Evolutionary conservation across 2,329 filamentous ascomycete species (phyloP), one percentile per base, ranked within the genome.

Genomic region (Rhynchosporium secalis): DNA sequence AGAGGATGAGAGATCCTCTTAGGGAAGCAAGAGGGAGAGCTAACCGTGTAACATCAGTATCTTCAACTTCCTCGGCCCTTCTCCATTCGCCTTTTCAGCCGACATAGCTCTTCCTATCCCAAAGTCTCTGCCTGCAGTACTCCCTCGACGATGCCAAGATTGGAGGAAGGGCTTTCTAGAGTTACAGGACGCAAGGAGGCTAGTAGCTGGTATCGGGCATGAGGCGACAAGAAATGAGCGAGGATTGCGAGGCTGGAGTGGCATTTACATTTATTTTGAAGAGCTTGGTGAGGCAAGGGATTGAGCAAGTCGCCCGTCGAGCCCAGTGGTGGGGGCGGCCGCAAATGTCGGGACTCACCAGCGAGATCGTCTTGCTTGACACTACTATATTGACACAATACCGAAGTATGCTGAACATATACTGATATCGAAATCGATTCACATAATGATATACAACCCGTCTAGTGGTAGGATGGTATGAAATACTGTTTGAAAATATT

Each of bases 41-140:
- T 60, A 74, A 86, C 85, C 90, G 71, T 93, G 90, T 33, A 93
- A 81, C 88, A 92, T 91, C 49, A 93, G 80, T 66, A 93, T 87
- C 75, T 87, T 91, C 62, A 87, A 62, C 56, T 73, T 72, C 46
- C 67, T 60, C 29, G 57, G 62, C 28, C 41, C 57, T 20, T 15
- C 48, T 29, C 62, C 64, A 58, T 63, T 68, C 26, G 58, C 15
- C 9, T 61, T 48, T 6, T 61, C 48, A 28, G 46, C 48, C 40
- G 61, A 55, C 64, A 66, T 66, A 4, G 41, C 15, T 49, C 10
- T 10, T 43, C 33, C 10, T 49, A 28, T 36, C 20, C 26, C n/a
- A 38, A 6, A 48, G 20, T n/a, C 31, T 41, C 4, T 49, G 31
- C 6, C 29, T 40, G 12, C 41, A 15, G 20, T 20, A 20, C 1